phyloP scores from a whole-genome alignment of 164 flowering plant genomes.

The Chimonanthus salicifolius region DNA sequence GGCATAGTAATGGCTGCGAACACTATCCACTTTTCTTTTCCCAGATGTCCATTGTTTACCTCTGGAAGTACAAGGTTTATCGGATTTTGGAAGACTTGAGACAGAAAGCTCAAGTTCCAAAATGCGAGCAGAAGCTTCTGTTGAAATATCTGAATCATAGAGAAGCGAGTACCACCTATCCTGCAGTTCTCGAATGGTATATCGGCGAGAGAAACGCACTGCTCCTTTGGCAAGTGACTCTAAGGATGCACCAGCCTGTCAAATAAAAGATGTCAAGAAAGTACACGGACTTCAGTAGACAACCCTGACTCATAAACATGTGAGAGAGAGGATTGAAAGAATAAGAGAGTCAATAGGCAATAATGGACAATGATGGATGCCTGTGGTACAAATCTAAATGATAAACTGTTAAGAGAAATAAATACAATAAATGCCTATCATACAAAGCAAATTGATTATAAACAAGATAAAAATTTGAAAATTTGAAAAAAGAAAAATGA shows the following conservation, averaged over 20 bases:
- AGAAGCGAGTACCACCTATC: constrained; percentile 85
- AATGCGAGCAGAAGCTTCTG: constrained; percentile 56
- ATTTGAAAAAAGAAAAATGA: background rate
- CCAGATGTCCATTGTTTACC: constrained; percentile 24
- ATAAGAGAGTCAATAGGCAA: background rate
- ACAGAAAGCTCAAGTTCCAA: constrained; percentile 41
- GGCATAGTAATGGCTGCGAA: constrained; percentile 67
- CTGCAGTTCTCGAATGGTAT: constrained; percentile 57
- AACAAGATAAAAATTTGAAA: no score
- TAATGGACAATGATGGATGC: background rate
- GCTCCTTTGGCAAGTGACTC: constrained; percentile 97
- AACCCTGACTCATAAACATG: background rate
- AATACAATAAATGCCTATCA: background rate
- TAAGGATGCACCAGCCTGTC: constrained; percentile 86
- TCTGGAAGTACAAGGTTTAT: constrained; percentile 30
- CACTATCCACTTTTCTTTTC: constrained; percentile 64
- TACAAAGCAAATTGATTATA: no score
- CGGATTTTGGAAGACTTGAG: constrained; percentile 24
- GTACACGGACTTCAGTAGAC: background rate
- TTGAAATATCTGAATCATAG: constrained; percentile 66
- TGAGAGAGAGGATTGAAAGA: background rate
- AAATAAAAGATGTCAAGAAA: background rate
- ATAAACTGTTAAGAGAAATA: background rate
- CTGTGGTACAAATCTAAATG: background rate
- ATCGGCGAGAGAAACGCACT: constrained; percentile 70